Evolutionary conservation across 352 stramenopile species (phyloP), one percentile per base, ranked within the genome.

Genomic region (Globisporangium iwayamae): DNA sequence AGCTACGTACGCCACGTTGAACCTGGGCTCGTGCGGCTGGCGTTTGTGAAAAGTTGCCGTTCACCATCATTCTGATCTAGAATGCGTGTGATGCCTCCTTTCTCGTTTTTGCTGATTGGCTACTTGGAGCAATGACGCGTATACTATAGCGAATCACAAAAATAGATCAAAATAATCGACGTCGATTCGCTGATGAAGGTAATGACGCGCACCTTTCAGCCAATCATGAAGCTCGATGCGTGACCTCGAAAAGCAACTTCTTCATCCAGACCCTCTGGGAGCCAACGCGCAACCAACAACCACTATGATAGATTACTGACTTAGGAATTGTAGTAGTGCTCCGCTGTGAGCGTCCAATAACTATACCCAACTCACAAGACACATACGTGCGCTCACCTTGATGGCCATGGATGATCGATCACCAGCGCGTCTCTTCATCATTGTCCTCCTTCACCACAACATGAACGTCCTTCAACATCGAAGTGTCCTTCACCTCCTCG

Each of bases 401-500:
- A 8, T 9, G 34, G 8, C 34, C 30, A 34, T 5, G 30, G 11
- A 9, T 39, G 34, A 9, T 39, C 8, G n/a, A n/a, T n/a, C n/a
- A 39, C 34, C 34, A 39, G 34, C 8, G 34, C 34, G 34, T 9
- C 34, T 39, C 34, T 39, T 39, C 34, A 9, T 39, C 34, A 11
- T 11, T 39, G 34, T 39, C 34, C 34, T 39, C 34, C 34, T 39
- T 8, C 5, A 39, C 39, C 6, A 46, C 39, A n/a, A 46, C 2
- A 13, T 46, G 30, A 5, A 34, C 30, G 30, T 34, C 30, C 30
- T 34, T 34, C 3, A 34, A 5, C 30, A 34, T 34, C 30, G 30
- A 34, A 34, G 30, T 34, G 30, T 34, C 30, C 28, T 76, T 28
- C 39, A 93, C 48, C 20, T 69, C 53, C 25, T 82, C 74, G 51